A percentile compares a stretch with the other conserved stretches of the same genome.
Conservation (phyloP, 2,329 filamentous ascomycete species). For the Trichoderma asperellum region DNA sequence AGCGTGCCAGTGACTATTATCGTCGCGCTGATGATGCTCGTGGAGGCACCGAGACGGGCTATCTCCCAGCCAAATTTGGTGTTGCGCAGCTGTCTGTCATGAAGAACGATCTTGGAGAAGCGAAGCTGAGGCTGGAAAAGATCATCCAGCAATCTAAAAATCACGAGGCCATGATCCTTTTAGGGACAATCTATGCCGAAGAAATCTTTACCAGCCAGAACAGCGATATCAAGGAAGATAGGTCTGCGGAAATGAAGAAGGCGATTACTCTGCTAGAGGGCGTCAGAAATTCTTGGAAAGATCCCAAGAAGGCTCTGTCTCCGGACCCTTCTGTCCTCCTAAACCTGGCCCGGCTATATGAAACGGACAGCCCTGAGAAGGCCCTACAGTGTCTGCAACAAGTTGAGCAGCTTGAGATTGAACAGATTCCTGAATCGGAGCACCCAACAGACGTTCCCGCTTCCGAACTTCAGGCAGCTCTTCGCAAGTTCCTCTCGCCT, state of each 20-base stretch:
- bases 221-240: slow-evolving; percentile 79
- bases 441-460: slow-evolving; percentile 62
- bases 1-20: slow-evolving; percentile 84
- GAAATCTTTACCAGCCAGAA: slow-evolving; percentile 84
- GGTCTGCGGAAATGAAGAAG: slow-evolving; percentile 81
- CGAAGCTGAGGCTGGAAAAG: slow-evolving; percentile 92
- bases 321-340: slow-evolving; percentile 87
- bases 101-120: slow-evolving; percentile 83
- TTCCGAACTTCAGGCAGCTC: slow-evolving; percentile 58
- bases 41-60: slow-evolving; percentile 88
- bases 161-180: slow-evolving; percentile 86
- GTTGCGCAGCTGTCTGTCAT: slow-evolving; percentile 85
- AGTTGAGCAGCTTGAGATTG: slow-evolving; percentile 86
- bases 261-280: slow-evolving; percentile 82
- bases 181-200: slow-evolving; percentile 91
- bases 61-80: slow-evolving; percentile 92
- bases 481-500: slow-evolving; percentile 81
- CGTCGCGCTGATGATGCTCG: slow-evolving; percentile 87
- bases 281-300: slow-evolving; percentile 88
- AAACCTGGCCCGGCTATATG: slow-evolving; percentile 90
- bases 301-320: slow-evolving; percentile 79
- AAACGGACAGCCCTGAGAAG: slow-evolving; percentile 82
- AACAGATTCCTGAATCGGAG: slow-evolving; percentile 73
- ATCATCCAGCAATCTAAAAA: slow-evolving; percentile 84
- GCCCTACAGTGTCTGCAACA: slow-evolving; percentile 89